Evolutionary conservation across 495 filamentous ascomycete genomes (phyloP).

Genomic region (Annulohypoxylon maeteangense): DNA sequence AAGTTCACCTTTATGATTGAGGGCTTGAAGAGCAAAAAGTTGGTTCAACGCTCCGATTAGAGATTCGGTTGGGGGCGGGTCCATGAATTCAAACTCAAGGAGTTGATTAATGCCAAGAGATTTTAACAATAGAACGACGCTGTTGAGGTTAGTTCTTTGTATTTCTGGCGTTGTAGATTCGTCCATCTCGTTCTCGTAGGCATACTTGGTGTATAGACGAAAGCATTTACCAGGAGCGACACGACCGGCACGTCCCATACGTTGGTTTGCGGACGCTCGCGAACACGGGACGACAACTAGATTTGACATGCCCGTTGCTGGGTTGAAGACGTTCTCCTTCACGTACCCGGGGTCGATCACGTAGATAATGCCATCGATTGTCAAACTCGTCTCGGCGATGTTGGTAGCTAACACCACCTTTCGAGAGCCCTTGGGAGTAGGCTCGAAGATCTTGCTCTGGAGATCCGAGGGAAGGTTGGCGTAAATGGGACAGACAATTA

Average conservation of each 20-base stretch:
- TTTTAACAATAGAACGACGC: constrained; percentile 86
- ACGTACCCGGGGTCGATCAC: constrained; percentile 93
- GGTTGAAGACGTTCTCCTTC: constrained; percentile 95
- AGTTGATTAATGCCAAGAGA: constrained; percentile 94
- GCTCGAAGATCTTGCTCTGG: constrained; percentile 90
- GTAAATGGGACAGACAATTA: constrained; percentile 89
- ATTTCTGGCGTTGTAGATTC: constrained; percentile 96
- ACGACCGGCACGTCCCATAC: constrained; percentile 91
- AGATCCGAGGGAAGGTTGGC: constrained; percentile 88
- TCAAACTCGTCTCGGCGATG: constrained; percentile 89
- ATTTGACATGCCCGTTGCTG: constrained; percentile 90
- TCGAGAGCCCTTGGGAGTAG: constrained; percentile 79
- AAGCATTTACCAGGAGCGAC: constrained; percentile 96
- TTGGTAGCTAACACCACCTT: constrained; percentile 92
- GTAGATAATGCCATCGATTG: constrained; percentile 91
- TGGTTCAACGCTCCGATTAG: constrained; percentile 92
- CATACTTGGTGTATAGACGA: constrained; percentile 93
- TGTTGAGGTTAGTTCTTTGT: constrained; percentile 86
- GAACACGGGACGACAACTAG: constrained; percentile 92
- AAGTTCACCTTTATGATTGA: constrained; percentile 89
- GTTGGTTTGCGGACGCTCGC: constrained; percentile 92
- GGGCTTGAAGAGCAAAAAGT: constrained; percentile 88
- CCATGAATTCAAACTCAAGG: constrained; percentile 96
- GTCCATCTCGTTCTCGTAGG: constrained; percentile 93
- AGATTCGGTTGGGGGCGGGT: constrained; percentile 89